Conservation (phyloP, 2,329 filamentous ascomycete genomes). For the Colletotrichum magnum region DNA sequence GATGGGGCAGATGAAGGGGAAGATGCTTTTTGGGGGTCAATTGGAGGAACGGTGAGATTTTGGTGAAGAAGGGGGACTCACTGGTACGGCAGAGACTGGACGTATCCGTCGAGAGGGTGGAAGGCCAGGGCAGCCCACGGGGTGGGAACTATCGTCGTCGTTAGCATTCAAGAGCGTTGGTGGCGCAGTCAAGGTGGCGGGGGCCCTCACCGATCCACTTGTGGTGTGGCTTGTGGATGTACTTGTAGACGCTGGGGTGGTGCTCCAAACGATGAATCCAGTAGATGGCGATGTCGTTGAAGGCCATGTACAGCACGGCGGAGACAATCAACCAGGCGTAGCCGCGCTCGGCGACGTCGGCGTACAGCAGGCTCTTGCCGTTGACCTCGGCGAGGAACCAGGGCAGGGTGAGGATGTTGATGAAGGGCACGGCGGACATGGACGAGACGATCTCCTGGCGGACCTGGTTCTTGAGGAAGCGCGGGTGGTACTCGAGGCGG, state of each 20-base stretch:
- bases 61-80: conserved; percentile 43
- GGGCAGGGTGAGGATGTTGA: conserved; percentile 60
- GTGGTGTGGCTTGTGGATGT: conserved; percentile 64
- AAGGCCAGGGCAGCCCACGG: conserved; percentile 63
- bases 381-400: conserved; percentile 56
- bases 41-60: too few species aligned
- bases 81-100: conserved; percentile 60
- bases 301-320: too few species aligned
- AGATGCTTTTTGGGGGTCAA: conserved; percentile 48
- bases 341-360: too few species aligned
- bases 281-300: too few species aligned
- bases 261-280: conserved; percentile 58
- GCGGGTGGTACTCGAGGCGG: conserved; percentile 61
- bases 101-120: conserved; percentile 61
- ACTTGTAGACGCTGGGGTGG: conserved; percentile 62
- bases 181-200: too few species aligned
- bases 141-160: conserved; percentile 55
- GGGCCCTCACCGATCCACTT: conserved; percentile 56
- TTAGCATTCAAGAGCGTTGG: not conserved
- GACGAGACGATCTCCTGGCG: conserved; percentile 60
- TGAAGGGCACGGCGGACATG: conserved; percentile 58
- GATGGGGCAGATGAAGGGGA: conserved; percentile 61
- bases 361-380: too few species aligned
- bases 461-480: conserved; percentile 63
- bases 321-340: too few species aligned